Evolutionary conservation across 352 stramenopile species (phyloP).

Genomic region (Aphanomyces astaci): DNA sequence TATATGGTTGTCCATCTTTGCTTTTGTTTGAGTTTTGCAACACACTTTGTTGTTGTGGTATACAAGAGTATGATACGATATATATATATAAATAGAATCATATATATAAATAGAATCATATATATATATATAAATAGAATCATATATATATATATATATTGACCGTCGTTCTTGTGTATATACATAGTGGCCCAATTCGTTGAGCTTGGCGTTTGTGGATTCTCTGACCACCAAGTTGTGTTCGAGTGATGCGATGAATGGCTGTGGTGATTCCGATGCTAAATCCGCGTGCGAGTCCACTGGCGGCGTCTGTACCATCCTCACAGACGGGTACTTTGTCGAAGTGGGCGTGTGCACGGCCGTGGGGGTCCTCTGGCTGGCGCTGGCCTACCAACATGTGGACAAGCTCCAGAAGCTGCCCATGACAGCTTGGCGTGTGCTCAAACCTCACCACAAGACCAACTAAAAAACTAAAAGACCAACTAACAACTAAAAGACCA

Average conservation of each 20-base stretch:
- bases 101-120: too few relatives aligned
- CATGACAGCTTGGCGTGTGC: constrained; percentile 74
- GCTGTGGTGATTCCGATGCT: not conserved
- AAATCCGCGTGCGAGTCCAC: constrained; percentile 40
- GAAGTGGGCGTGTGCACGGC: constrained; percentile 64
- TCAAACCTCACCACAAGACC: not conserved
- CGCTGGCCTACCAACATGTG: constrained; percentile 60
- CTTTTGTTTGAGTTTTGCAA: too few relatives aligned
- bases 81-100: too few relatives aligned
- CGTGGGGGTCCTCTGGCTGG: constrained; percentile 59
- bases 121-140: too few relatives aligned
- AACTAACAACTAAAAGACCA: not conserved
- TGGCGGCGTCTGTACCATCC: constrained; percentile 64
- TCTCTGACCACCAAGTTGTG: constrained; percentile 73
- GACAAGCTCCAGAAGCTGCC: constrained; percentile 71
- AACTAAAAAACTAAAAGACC: too few relatives aligned
- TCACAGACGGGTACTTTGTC: constrained; percentile 75
- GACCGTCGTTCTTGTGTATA: too few relatives aligned
- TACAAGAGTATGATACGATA: not conserved
- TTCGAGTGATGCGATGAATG: constrained; percentile 34
- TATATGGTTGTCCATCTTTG: too few relatives aligned
- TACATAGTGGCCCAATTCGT: constrained; percentile 82
- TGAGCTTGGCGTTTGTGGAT: constrained; percentile 76
- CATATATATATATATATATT: too few relatives aligned
- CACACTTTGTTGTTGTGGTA: too few relatives aligned